Percentiles rank a stretch among this genome's conserved stretches.
Evolutionary conservation across 345 rosid species (phyloP).

Genomic region (Populus tremula): DNA sequence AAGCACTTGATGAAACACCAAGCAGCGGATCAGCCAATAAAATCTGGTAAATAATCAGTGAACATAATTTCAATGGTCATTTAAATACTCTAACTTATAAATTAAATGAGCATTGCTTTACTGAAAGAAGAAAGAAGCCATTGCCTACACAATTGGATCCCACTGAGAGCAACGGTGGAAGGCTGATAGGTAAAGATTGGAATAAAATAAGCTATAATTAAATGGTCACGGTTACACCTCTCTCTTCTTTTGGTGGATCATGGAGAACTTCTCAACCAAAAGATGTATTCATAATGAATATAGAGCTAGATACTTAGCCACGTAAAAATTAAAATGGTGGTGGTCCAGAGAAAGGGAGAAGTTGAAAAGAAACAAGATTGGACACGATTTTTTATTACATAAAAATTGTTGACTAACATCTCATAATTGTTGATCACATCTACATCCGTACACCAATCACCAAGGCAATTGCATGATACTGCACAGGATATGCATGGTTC

Average conservation of each 20-base stretch:
- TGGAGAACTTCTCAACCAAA: background rate
- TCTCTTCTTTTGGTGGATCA: constrained; percentile 9
- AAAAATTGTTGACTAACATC: background rate
- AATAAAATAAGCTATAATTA: background rate
- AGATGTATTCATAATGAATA: constrained; percentile 5
- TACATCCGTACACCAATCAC: background rate
- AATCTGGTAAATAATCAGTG: no score
- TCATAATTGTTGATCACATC: no score
- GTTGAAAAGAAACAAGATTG: background rate
- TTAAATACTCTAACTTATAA: no score
- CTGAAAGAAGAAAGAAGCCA: background rate
- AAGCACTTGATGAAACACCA: background rate
- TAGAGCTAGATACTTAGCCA: background rate
- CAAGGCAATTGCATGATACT: background rate
- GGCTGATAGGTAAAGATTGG: background rate
- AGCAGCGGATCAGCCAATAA: background rate
- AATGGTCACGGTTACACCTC: background rate
- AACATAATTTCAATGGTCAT: background rate
- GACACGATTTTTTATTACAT: background rate
- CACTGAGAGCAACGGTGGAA: constrained; percentile 5
- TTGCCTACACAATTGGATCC: constrained; percentile 5
- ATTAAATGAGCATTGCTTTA: background rate
- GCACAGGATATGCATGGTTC: background rate
- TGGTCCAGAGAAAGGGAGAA: background rate
- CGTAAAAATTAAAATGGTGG: background rate